A percentile compares a stretch with the other conserved stretches of the same genome.
Conservation (phyloP, 371 early-diverging fungal genomes). For the Actinomortierella ambigua region DNA sequence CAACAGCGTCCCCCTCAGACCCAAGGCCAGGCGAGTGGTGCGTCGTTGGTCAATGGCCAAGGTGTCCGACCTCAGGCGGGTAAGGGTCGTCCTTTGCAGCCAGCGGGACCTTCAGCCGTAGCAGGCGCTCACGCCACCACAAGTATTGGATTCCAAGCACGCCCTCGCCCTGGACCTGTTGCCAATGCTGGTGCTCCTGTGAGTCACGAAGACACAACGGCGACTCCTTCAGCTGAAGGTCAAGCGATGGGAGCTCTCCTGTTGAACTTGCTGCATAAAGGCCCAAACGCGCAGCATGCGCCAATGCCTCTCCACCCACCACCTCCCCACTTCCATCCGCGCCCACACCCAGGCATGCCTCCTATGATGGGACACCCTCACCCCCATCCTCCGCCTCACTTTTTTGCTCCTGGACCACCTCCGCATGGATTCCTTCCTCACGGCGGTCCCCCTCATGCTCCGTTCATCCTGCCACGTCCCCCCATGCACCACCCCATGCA, state of each 20-base stretch:
- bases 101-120: too few relatives aligned
- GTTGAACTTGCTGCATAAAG: slow-evolving; percentile 18
- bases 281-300: slow-evolving; percentile 16
- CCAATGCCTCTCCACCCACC: slow-evolving; percentile 3
- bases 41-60: neutral
- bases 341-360: neutral
- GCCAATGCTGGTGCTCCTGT: slow-evolving; percentile 11
- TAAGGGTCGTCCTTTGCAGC: too few relatives aligned
- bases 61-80: slow-evolving; percentile 1
- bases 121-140: slow-evolving; percentile 10
- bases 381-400: neutral
- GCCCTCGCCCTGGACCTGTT: slow-evolving; percentile 32
- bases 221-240: neutral
- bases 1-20: slow-evolving; percentile 8
- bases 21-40: neutral
- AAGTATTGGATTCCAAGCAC: slow-evolving; percentile 35
- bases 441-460: slow-evolving; percentile 7
- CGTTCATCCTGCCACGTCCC: slow-evolving; percentile 4
- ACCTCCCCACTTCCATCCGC: neutral
- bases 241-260: slow-evolving; percentile 28
- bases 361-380: neutral
- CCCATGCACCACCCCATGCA: neutral
- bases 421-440: neutral
- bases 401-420: neutral
- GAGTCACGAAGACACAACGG: neutral